phyloP scores from a whole-genome alignment of 2,329 filamentous ascomycete genomes.

The Monosporascus sp. region DNA sequence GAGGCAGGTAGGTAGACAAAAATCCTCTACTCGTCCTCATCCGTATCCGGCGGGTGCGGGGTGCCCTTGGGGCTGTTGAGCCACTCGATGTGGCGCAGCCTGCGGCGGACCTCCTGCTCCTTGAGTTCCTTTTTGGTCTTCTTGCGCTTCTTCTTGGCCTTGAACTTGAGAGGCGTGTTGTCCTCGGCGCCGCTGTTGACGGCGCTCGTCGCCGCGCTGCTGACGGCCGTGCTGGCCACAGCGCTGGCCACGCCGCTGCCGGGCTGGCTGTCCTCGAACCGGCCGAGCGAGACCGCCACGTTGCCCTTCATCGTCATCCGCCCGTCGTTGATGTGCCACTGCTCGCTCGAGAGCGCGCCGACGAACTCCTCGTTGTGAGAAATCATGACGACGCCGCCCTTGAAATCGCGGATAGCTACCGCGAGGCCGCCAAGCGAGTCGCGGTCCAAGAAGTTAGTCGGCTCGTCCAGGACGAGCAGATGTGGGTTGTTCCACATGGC shows the following conservation, averaged over 20 bases:
- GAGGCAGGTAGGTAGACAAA: too few species aligned
- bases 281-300: slow-evolving; percentile 67
- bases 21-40: slow-evolving; percentile 57
- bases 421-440: slow-evolving; percentile 94
- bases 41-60: slow-evolving; percentile 69
- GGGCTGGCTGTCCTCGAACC: slow-evolving; percentile 74
- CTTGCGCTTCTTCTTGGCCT: slow-evolving; percentile 94
- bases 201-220: slow-evolving; percentile 56
- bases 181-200: slow-evolving; percentile 84
- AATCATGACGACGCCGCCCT: slow-evolving; percentile 98
- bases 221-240: slow-evolving; percentile 40
- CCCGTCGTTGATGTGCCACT: slow-evolving; percentile 90
- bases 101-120: slow-evolving; percentile 81
- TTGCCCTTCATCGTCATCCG: slow-evolving; percentile 80
- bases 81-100: slow-evolving; percentile 82
- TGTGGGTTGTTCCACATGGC: slow-evolving; percentile 99
- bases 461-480: slow-evolving; percentile 93
- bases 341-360: slow-evolving; percentile 88
- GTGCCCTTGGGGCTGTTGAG: slow-evolving; percentile 83
- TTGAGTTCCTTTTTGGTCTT: slow-evolving; percentile 94
- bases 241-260: slow-evolving; percentile 54
- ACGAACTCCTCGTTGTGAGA: slow-evolving; percentile 99
- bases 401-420: slow-evolving; percentile 97
- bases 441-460: slow-evolving; percentile 98
- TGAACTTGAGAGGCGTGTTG: slow-evolving; percentile 78